Percentiles rank a stretch among this genome's conserved stretches.
These are phyloP conservation scores for Calonectria fujianensis DNA, from an alignment of 2,329 filamentous ascomycete genomes.

Conservation along the genomic window DNA sequence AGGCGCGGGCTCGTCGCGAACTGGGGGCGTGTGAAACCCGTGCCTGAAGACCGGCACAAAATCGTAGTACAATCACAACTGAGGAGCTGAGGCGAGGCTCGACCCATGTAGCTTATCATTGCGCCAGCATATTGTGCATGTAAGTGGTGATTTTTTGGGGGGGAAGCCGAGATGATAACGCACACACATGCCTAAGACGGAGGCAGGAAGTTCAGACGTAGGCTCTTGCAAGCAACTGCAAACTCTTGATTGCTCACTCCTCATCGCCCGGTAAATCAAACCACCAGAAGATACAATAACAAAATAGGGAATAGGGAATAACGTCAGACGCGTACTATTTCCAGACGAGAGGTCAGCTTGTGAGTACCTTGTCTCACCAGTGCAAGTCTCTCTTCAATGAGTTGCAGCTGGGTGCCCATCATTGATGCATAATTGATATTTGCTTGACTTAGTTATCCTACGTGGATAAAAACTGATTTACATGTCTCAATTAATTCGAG, in stretches of 20 bases:
- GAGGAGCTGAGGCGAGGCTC: conserved; percentile 4
- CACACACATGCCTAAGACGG: not conserved
- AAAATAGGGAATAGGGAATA: not conserved
- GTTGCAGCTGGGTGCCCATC: not conserved
- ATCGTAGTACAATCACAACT: not conserved
- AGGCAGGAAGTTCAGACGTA: not conserved
- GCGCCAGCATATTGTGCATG: not conserved
- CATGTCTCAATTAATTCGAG: conserved; percentile 14
- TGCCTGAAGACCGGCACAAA: conserved; percentile 1
- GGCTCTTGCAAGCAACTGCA: conserved; percentile 5
- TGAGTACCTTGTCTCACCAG: not conserved
- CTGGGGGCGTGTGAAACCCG: conserved; percentile 10
- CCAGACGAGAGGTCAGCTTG: not conserved
- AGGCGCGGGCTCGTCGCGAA: conserved; percentile 35
- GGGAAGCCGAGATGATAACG: not conserved
- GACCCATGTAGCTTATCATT: conserved; percentile 13
- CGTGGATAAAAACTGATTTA: not conserved
- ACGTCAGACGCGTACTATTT: not conserved
- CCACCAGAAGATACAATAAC: not conserved
- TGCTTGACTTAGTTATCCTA: not conserved
- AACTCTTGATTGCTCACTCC: not conserved
- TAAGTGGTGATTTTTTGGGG: not conserved
- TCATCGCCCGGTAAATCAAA: not conserved
- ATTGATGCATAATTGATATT: not conserved
- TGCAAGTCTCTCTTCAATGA: not conserved